Evolutionary conservation across 495 filamentous ascomycete genomes (phyloP).

Genomic region (Xanthoparmelia taractica): DNA sequence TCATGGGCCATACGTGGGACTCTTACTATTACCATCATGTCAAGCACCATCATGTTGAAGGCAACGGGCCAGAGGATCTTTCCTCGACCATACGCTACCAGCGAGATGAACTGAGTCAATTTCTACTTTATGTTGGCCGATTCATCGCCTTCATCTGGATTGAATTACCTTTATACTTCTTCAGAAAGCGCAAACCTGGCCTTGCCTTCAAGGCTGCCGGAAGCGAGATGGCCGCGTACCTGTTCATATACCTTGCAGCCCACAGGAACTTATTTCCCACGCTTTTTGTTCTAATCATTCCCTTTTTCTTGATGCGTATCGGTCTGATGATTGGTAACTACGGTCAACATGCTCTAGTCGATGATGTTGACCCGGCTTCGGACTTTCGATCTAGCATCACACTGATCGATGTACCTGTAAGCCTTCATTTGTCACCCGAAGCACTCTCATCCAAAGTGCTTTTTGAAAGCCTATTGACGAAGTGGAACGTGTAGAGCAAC

Average conservation of each 20-base stretch:
- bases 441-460: not conserved
- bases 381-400: constrained; percentile 67
- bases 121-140: constrained; percentile 59
- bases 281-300: constrained; percentile 53
- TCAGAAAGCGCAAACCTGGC: constrained; percentile 44
- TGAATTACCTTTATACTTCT: constrained; percentile 68
- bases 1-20: constrained; percentile 80
- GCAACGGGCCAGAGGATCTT: constrained; percentile 68
- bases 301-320: constrained; percentile 50
- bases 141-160: constrained; percentile 67
- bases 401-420: constrained; percentile 62
- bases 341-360: constrained; percentile 69
- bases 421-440: constrained; percentile 22
- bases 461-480: constrained; percentile 5
- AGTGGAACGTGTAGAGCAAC: constrained; percentile 47
- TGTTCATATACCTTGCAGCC: constrained; percentile 41
- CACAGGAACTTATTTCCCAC: constrained; percentile 45
- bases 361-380: constrained; percentile 57
- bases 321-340: constrained; percentile 70
- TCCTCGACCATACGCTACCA: constrained; percentile 70
- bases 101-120: constrained; percentile 55
- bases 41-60: constrained; percentile 78
- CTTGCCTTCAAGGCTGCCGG: constrained; percentile 45
- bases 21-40: constrained; percentile 79
- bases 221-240: constrained; percentile 52